Evolutionary conservation across 164 flowering plant genomes (phyloP).

Genomic region (Pachysandra terminalis): DNA sequence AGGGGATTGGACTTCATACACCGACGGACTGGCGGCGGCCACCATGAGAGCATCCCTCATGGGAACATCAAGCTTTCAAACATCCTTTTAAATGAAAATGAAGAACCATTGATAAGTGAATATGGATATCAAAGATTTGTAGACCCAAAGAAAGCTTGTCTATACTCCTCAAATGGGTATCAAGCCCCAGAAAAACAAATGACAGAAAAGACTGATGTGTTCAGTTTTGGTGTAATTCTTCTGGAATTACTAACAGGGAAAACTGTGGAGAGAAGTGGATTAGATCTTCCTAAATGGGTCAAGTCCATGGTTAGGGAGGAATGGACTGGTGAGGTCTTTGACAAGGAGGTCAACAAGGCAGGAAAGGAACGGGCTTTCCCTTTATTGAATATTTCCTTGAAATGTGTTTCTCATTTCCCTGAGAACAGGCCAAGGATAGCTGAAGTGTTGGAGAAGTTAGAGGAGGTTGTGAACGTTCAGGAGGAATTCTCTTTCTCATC

Average conservation of each 20-base stretch:
- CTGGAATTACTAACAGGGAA: slow-evolving; percentile 56
- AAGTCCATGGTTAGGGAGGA: slow-evolving; percentile 62
- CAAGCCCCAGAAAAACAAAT: slow-evolving; percentile 44
- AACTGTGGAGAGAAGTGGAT: slow-evolving; percentile 40
- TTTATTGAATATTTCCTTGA: slow-evolving; percentile 42
- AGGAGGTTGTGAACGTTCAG: slow-evolving; percentile 32
- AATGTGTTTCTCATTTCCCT: slow-evolving; percentile 40
- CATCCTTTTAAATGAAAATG: slow-evolving; percentile 38
- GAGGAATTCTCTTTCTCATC: slow-evolving; percentile 32
- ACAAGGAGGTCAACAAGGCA: slow-evolving; percentile 36
- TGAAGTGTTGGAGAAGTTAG: slow-evolving; percentile 47
- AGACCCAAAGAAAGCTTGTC: slow-evolving; percentile 29
- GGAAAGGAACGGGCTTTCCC: slow-evolving; percentile 49
- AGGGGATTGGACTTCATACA: slow-evolving; percentile 43
- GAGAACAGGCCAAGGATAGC: slow-evolving; percentile 38
- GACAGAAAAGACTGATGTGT: slow-evolving; percentile 48
- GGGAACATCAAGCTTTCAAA: slow-evolving; percentile 66
- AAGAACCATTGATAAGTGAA: slow-evolving; percentile 51
- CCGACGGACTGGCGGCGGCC: slow-evolving; percentile 13
- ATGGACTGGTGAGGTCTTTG: slow-evolving; percentile 77
- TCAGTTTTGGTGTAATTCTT: slow-evolving; percentile 56
- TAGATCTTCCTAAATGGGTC: slow-evolving; percentile 66
- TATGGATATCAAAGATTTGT: slow-evolving; percentile 40
- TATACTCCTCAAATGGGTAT: slow-evolving; percentile 33
- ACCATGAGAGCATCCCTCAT: slow-evolving; percentile 34